These are phyloP conservation scores for Calonectria hawksworthii DNA, from an alignment of 2,329 filamentous ascomycete genomes.

Conservation along the genomic window DNA sequence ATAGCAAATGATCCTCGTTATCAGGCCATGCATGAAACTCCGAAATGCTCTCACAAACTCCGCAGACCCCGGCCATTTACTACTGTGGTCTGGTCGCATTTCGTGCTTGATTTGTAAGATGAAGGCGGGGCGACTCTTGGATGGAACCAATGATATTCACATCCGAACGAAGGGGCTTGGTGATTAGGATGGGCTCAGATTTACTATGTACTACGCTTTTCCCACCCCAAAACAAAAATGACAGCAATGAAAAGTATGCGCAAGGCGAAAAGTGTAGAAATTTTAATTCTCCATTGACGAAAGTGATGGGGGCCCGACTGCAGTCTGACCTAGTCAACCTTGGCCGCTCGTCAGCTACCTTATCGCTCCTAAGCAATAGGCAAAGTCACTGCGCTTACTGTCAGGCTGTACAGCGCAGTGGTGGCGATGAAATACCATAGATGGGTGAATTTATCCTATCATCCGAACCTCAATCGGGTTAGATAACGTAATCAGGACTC, in stretches of 20 bases:
- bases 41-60: background rate
- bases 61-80: background rate
- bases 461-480: background rate
- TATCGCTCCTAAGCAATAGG: background rate
- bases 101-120: background rate
- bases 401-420: background rate
- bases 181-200: background rate
- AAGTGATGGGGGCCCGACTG: background rate
- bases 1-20: background rate
- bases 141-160: background rate
- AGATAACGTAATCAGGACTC: background rate
- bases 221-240: background rate
- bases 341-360: background rate
- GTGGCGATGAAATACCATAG: too few species aligned
- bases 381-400: background rate
- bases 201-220: background rate
- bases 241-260: background rate
- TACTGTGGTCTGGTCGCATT: background rate
- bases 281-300: background rate
- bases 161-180: background rate
- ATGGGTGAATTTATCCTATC: too few species aligned
- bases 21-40: background rate
- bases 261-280: background rate
- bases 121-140: background rate
- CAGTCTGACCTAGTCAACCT: background rate